phyloP scores from a whole-genome alignment of 2,329 filamentous ascomycete genomes.

The Plectosphaerella cucumerina region DNA sequence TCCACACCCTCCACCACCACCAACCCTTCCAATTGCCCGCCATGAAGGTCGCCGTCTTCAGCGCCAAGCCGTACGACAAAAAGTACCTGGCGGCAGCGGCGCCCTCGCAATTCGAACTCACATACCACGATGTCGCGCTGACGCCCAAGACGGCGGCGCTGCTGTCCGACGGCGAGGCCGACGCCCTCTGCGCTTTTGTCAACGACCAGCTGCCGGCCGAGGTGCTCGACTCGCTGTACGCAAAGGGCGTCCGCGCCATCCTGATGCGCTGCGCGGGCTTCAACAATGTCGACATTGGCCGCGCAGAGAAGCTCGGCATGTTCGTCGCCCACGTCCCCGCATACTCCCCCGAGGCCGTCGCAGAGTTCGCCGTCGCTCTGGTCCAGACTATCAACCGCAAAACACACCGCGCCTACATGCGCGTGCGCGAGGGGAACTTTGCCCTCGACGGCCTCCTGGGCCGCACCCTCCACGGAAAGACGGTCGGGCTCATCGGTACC shows the following conservation, averaged over 20 bases:
- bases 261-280: conserved; percentile 65
- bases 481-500: conserved; percentile 61
- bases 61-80: conserved; percentile 60
- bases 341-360: conserved; percentile 66
- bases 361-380: conserved; percentile 65
- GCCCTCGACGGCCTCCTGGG: conserved; percentile 61
- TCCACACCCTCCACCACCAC: not conserved
- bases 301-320: conserved; percentile 50
- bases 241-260: conserved; percentile 50
- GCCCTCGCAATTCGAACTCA: conserved; percentile 39
- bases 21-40: not conserved
- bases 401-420: conserved; percentile 64
- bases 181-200: conserved; percentile 65
- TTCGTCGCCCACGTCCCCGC: conserved; percentile 64
- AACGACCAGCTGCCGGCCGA: conserved; percentile 53
- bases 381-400: conserved; percentile 65
- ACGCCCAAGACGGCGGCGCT: conserved; percentile 51
- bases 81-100: conserved; percentile 43
- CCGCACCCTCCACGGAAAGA: conserved; percentile 57
- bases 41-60: conserved; percentile 62
- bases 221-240: conserved; percentile 47
- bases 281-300: conserved; percentile 61
- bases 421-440: conserved; percentile 66
- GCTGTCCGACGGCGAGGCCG: conserved; percentile 34
- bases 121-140: conserved; percentile 56